phyloP scores from a whole-genome alignment of 345 rosid species.

The Anastatica hierochuntica region DNA sequence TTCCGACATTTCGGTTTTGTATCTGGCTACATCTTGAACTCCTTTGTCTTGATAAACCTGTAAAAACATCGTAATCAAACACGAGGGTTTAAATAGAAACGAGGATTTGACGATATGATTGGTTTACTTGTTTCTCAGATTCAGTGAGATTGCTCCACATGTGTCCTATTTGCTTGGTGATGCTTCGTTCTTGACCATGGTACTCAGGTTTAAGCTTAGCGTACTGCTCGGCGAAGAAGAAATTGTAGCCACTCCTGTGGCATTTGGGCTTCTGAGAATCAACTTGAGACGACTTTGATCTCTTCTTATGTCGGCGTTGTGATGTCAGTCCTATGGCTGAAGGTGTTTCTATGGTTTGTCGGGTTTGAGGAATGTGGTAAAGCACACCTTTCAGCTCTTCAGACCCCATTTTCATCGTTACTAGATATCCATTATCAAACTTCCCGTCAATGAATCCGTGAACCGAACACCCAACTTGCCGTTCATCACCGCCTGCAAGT shows the following conservation, averaged over 20 bases:
- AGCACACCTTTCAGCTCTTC: conserved; percentile 64
- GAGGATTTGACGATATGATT: neutral
- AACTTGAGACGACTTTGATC: conserved; percentile 32
- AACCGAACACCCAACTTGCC: conserved; percentile 38
- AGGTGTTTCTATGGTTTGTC: conserved; percentile 14
- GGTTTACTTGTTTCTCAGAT: conserved; percentile 59
- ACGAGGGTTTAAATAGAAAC: neutral
- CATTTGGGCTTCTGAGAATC: conserved; percentile 64
- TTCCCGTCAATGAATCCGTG: conserved; percentile 72
- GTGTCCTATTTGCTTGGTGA: conserved; percentile 56
- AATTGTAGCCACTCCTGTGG: conserved; percentile 68
- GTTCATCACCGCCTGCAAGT: conserved; percentile 15
- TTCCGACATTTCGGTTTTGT: conserved; percentile 55
- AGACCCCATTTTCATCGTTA: conserved; percentile 53
- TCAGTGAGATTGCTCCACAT: conserved; percentile 64
- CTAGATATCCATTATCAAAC: conserved; percentile 74
- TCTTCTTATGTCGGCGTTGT: conserved; percentile 39
- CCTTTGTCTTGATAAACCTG: conserved; percentile 75
- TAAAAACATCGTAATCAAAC: neutral
- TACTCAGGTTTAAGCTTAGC: conserved; percentile 47
- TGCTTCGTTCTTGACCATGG: conserved; percentile 50
- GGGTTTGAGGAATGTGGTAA: conserved; percentile 49
- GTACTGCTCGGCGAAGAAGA: conserved; percentile 62
- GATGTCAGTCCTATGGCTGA: conserved; percentile 13
- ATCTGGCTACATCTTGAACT: conserved; percentile 62